Percentiles rank a stretch among this genome's conserved stretches.
phyloP scores from a whole-genome alignment of 192 early-diverging fungal species.

The Allomyces arbusculus region DNA sequence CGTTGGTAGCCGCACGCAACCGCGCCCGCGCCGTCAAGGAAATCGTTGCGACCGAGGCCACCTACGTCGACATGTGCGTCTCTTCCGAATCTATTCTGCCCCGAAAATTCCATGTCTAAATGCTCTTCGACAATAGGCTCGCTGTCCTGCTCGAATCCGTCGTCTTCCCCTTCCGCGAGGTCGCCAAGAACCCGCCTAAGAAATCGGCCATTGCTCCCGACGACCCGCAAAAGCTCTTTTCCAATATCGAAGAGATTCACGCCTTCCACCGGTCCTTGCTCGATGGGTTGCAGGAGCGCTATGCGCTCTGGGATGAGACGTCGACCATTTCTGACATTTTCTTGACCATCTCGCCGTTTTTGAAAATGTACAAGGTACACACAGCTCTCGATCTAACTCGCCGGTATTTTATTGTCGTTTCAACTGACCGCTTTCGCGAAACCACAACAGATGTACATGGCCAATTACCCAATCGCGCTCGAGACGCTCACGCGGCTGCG shows the following conservation, averaged over 20 bases:
- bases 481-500: slow-evolving; percentile 7
- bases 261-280: neutral
- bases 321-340: slow-evolving; percentile 10
- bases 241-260: neutral
- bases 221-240: neutral
- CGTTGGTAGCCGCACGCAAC: neutral
- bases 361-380: slow-evolving; percentile 23
- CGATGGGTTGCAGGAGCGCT: neutral
- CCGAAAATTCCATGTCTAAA: no score
- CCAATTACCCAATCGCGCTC: slow-evolving; percentile 28
- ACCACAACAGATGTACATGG: slow-evolving; percentile 13
- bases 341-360: slow-evolving; percentile 18
- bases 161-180: neutral
- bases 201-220: neutral
- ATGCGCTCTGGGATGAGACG: neutral
- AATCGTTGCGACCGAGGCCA: neutral
- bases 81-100: no score
- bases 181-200: neutral
- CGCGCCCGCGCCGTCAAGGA: neutral
- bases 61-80: neutral
- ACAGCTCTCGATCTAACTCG: no score
- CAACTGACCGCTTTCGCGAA: no score
- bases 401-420: no score
- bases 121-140: neutral
- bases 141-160: neutral